phyloP scores from a whole-genome alignment of 1,139 yeast species.

The Pichia sp. region DNA sequence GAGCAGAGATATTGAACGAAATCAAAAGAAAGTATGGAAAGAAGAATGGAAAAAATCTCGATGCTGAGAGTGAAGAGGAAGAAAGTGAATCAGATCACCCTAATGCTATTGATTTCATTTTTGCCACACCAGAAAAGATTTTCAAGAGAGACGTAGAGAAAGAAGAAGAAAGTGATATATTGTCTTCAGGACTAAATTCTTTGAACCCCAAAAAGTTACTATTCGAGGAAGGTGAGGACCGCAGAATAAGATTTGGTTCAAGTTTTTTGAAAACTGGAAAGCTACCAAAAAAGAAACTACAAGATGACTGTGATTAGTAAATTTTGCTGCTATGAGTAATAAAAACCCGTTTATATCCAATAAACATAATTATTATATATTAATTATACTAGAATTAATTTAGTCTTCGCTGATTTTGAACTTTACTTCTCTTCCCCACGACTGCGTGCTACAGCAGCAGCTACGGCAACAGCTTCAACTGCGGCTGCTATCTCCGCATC shows the following conservation, averaged over 20 bases:
- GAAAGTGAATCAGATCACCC: not conserved
- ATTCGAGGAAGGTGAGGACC: conserved; percentile 1
- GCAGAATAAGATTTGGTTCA: conserved; percentile 9
- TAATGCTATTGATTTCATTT: conserved; percentile 20
- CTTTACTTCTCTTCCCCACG: not conserved
- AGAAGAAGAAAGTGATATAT: not conserved
- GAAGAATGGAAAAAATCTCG: not conserved
- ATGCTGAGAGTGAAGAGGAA: not conserved
- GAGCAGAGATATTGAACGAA: conserved; percentile 3
- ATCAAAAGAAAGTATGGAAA: not conserved
- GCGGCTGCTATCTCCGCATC: conserved; percentile 21
- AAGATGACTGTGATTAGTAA: not conserved
- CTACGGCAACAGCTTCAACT: conserved; percentile 19
- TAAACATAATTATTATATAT: not conserved
- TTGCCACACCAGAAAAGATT: conserved; percentile 20
- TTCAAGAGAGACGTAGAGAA: conserved; percentile 6
- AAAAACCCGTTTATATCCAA: not conserved
- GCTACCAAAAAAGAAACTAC: conserved; percentile 1
- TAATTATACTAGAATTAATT: not conserved
- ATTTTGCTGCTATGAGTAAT: not conserved
- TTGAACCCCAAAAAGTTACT: not conserved
- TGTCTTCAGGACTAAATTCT: not conserved
- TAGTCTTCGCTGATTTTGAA: not conserved
- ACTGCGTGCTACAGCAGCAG: conserved; percentile 13
- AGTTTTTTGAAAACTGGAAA: conserved; percentile 8